Evolutionary conservation across 768 basidiomycete species (phyloP), one percentile per base, ranked within the genome.

Genomic region (Xerocomellus amylosporus): DNA sequence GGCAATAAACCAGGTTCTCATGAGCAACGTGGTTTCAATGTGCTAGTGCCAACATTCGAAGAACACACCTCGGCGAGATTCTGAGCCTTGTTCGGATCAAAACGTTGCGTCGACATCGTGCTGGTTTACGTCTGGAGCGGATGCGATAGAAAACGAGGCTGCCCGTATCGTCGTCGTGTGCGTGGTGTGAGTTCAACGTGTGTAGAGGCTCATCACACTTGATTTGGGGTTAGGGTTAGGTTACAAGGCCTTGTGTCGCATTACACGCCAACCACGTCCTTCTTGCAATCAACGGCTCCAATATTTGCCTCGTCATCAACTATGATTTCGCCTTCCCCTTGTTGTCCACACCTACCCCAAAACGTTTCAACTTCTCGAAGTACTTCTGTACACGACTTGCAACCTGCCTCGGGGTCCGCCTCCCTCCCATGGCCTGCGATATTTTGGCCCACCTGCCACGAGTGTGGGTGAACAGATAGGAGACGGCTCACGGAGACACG

Each of bases 11-110:
- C 36, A 44, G 38, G 14, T 50, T 63, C 51, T 37, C 34, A 56
- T 64, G 54, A 50, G 43, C 40, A 60, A 63, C 63, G 56, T 66
- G 65, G 45, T 42, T 51, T 59, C 55, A 55, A 55, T 53, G 58
- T 49, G 56, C 50, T 22, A 49, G 34, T 26, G 48, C 39, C 52
- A 52, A 31, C 41, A 22, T 40, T 39, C 26, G 17, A 49, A 58
- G 41, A 20, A 68, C 81, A 60, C 67, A 92, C 91, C 83, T 98
- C 93, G 58, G 83, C 75, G 63, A 86, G 79, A 77, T 98, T 98
- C 73, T 94, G 90, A n/a, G 93, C 92, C 55, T 84, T 89, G 63
- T 93, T 82, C 37, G 95, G 85, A 73, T 97, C 92, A 66, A 98
- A 96, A 61, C 75, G 74, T 47, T 67, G 60, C 56, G 73, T 71